These are phyloP conservation scores for Tricholoma sp. DNA, from an alignment of 768 basidiomycete genomes.

Conservation along the genomic window DNA sequence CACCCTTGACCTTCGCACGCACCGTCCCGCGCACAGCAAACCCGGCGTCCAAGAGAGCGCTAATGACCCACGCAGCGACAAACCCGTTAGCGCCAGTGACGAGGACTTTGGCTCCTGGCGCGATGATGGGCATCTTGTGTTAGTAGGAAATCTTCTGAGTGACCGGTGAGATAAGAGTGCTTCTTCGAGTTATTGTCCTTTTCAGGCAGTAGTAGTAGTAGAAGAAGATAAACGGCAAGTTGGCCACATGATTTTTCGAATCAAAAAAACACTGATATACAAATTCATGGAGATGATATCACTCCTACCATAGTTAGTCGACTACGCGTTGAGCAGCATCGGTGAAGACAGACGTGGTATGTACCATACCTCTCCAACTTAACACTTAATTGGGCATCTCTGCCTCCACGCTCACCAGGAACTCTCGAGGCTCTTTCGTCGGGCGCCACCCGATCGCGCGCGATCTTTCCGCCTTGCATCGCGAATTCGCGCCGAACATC, in stretches of 20 bases:
- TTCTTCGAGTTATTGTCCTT: too few species aligned
- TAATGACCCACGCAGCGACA: conserved; percentile 55
- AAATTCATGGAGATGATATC: not conserved
- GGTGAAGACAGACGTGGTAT: not conserved
- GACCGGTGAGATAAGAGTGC: not conserved
- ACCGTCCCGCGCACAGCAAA: conserved; percentile 65
- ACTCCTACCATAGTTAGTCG: not conserved
- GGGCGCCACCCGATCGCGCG: conserved; percentile 47
- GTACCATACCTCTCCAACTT: not conserved
- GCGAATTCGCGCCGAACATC: conserved; percentile 34
- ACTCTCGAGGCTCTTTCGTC: conserved; percentile 37
- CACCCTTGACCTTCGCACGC: conserved; percentile 55
- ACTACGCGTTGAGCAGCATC: not conserved
- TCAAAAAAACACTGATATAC: too few species aligned
- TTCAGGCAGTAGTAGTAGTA: too few species aligned
- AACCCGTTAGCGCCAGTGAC: conserved; percentile 60
- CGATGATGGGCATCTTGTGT: conserved; percentile 1
- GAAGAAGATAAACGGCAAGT: too few species aligned
- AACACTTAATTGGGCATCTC: conserved; percentile 26
- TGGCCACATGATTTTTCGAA: too few species aligned
- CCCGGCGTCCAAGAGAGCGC: conserved; percentile 52
- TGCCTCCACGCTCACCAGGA: conserved; percentile 38
- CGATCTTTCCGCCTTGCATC: conserved; percentile 34
- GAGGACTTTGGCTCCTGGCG: conserved; percentile 25
- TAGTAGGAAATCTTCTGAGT: not conserved